Conservation (phyloP, 345 rosid genomes). For the Acer negundo region DNA sequence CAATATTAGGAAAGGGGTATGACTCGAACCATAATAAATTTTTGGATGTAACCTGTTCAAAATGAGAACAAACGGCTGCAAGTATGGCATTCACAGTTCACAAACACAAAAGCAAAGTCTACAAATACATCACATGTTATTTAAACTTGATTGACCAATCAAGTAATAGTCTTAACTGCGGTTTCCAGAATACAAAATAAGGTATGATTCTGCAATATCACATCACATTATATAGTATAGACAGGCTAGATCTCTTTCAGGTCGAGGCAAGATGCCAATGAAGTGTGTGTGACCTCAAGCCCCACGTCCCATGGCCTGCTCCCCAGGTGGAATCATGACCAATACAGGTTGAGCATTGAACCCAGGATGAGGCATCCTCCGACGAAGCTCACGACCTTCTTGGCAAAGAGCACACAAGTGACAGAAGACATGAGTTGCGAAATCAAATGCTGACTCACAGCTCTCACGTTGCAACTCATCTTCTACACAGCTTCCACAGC, state of each 20-base stretch:
- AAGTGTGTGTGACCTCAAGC: conserved; percentile 30
- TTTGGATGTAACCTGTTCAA: neutral
- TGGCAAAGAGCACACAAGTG: conserved; percentile 92
- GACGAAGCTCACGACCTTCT: conserved; percentile 97
- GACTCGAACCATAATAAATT: no score
- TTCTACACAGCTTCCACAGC: conserved; percentile 75
- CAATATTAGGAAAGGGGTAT: no score
- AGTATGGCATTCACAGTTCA: neutral
- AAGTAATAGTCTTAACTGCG: conserved; percentile 2
- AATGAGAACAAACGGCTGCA: neutral
- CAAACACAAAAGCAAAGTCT: neutral
- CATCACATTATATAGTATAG: conserved; percentile 5
- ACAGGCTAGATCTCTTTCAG: conserved; percentile 6
- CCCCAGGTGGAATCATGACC: conserved; percentile 73
- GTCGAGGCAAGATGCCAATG: neutral
- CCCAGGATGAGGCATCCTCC: conserved; percentile 83
- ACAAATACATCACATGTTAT: neutral
- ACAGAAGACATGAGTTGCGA: conserved; percentile 76
- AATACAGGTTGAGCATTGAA: conserved; percentile 68
- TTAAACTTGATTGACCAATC: neutral
- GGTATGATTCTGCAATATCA: neutral
- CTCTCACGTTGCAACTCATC: conserved; percentile 73
- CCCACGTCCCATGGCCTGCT: conserved; percentile 74
- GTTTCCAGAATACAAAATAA: neutral
- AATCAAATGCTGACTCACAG: conserved; percentile 74